Percentiles rank a stretch among this genome's conserved stretches.
Evolutionary conservation across 345 rosid species (phyloP).

Genomic region (Pugionium dolabratum): DNA sequence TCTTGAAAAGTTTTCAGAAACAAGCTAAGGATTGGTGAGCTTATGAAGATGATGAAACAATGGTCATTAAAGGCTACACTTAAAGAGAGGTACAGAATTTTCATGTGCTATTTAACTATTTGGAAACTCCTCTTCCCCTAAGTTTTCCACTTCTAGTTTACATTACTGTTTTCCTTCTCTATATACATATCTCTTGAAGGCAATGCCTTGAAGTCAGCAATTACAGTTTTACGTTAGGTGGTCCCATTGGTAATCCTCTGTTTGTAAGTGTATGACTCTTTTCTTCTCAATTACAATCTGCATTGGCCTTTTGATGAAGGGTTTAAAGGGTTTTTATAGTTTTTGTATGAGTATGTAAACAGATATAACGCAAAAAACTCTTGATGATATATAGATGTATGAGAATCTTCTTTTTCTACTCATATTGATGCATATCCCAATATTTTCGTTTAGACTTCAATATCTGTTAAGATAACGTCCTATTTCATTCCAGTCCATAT

Average conservation of each 20-base stretch:
- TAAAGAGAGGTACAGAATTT: constrained; percentile 22
- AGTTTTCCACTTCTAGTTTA: constrained; percentile 13
- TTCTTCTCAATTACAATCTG: constrained; percentile 4
- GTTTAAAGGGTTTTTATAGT: neutral
- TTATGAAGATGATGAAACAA: constrained; percentile 18
- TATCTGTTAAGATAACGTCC: neutral
- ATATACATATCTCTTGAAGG: constrained; percentile 8
- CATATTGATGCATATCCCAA: neutral
- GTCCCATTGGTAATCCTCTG: constrained; percentile 5
- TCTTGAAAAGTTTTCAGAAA: constrained; percentile 11
- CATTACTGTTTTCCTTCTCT: neutral
- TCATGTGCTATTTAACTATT: constrained; percentile 20
- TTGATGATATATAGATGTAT: neutral
- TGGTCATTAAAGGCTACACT: constrained; percentile 7
- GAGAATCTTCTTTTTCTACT: neutral
- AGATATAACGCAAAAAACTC: neutral
- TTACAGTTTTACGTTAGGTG: neutral
- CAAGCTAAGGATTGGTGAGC: constrained; percentile 4
- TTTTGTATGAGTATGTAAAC: neutral
- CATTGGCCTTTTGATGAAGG: neutral
- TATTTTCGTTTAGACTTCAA: neutral
- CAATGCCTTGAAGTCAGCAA: constrained; percentile 7
- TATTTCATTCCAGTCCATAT: neutral
- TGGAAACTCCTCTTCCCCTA: neutral
- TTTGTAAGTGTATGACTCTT: neutral